These are phyloP conservation scores for Setaria viridis DNA, from an alignment of 202 grass and related monocot genomes.

Conservation along the genomic window DNA sequence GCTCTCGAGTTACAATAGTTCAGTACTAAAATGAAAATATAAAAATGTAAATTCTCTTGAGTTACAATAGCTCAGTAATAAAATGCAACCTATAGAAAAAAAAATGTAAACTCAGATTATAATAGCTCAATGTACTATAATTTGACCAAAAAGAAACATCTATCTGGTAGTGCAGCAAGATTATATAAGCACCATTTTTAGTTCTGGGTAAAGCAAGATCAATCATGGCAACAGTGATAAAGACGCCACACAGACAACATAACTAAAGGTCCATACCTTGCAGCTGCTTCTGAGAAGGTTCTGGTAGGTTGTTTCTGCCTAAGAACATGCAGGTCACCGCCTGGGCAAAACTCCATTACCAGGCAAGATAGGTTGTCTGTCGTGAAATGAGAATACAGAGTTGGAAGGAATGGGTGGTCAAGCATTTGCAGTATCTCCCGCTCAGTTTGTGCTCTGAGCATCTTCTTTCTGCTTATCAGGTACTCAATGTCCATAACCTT, in stretches of 20 bases:
- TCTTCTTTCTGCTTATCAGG: constrained; percentile 91
- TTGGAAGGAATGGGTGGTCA: constrained; percentile 93
- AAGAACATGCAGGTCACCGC: constrained; percentile 91
- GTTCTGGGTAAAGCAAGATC: constrained; percentile 1
- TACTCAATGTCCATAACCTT: constrained; percentile 97
- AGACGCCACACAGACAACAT: background rate
- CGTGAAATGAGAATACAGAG: constrained; percentile 90
- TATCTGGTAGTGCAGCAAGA: constrained; percentile 5
- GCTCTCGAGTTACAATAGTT: constrained; percentile 43
- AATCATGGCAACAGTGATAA: background rate
- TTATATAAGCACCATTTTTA: background rate
- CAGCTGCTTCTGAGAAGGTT: constrained; percentile 90
- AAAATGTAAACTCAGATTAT: constrained; percentile 18
- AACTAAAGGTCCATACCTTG: constrained; percentile 60
- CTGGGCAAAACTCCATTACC: constrained; percentile 96
- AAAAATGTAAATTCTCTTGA: background rate
- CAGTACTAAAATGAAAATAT: background rate
- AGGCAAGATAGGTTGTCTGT: constrained; percentile 91
- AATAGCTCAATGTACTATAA: constrained; percentile 17
- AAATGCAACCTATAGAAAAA: background rate
- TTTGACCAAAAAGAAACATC: constrained; percentile 20
- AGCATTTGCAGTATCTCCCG: constrained; percentile 98
- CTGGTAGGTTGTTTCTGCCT: constrained; percentile 95
- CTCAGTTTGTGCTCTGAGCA: constrained; percentile 95
- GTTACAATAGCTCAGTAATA: constrained; percentile 35